These are phyloP conservation scores for Sporothrix mexicana DNA, from an alignment of 2,329 filamentous ascomycete species.

Conservation along the genomic window DNA sequence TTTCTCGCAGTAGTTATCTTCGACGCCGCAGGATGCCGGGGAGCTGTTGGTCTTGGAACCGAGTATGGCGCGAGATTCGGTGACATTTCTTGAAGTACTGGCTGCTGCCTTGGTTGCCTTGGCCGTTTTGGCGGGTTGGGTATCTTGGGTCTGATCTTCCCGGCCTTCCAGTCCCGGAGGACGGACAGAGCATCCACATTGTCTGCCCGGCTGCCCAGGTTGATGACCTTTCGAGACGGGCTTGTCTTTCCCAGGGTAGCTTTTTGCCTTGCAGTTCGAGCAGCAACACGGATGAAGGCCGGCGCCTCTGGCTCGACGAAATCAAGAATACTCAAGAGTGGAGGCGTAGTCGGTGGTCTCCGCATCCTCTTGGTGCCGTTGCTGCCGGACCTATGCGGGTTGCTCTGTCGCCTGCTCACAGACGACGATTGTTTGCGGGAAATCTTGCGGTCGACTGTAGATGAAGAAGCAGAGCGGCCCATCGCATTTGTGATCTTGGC, in stretches of 20 bases:
- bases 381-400: background rate
- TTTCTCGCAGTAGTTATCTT: background rate
- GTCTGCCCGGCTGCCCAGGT: slow-evolving; percentile 65
- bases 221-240: slow-evolving; percentile 62
- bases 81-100: slow-evolving; percentile 32
- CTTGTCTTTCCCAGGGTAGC: slow-evolving; percentile 59
- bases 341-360: slow-evolving; percentile 42
- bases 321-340: slow-evolving; percentile 66
- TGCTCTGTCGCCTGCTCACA: background rate
- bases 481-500: slow-evolving; percentile 44
- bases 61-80: slow-evolving; percentile 15
- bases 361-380: background rate
- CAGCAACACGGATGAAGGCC: slow-evolving; percentile 65
- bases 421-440: background rate
- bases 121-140: slow-evolving; percentile 3
- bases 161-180: slow-evolving; percentile 62
- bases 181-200: slow-evolving; percentile 62
- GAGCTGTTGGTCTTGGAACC: background rate
- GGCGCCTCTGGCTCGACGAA: slow-evolving; percentile 60
- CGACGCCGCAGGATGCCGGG: too few relatives aligned
- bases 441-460: slow-evolving; percentile 55
- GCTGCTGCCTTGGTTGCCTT: background rate
- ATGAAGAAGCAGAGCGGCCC: slow-evolving; percentile 59
- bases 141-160: slow-evolving; percentile 53
- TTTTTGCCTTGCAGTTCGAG: slow-evolving; percentile 59